Percentiles rank a stretch among this genome's conserved stretches.
Evolutionary conservation across 2,329 filamentous ascomycete species (phyloP).

Genomic region (Fusarium camptoceras): DNA sequence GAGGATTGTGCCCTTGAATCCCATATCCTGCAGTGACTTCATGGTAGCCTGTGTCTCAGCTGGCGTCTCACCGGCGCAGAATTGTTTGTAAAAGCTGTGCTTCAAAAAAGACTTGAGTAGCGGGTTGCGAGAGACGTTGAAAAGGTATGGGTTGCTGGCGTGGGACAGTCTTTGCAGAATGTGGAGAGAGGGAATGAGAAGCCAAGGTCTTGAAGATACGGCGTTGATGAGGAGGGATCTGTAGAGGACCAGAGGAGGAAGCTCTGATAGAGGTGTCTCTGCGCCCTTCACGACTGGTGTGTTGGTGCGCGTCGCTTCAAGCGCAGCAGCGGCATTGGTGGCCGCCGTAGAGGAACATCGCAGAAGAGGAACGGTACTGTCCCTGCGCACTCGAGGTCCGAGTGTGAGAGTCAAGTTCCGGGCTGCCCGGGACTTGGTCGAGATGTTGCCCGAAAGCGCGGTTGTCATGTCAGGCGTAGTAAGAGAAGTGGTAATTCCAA

Average conservation of each 20-base stretch:
- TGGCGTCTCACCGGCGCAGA: constrained; percentile 65
- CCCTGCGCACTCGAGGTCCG: constrained; percentile 3
- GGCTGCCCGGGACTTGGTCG: constrained; percentile 22
- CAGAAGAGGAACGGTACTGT: constrained; percentile 6
- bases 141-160: constrained; percentile 51
- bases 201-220: constrained; percentile 58
- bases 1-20: constrained; percentile 67
- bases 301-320: constrained; percentile 27
- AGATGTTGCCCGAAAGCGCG: constrained; percentile 21
- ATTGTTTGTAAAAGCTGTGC: constrained; percentile 66
- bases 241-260: constrained; percentile 53
- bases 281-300: background rate
- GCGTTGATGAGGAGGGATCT: constrained; percentile 58
- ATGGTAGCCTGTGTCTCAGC: constrained; percentile 59
- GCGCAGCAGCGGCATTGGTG: constrained; percentile 12
- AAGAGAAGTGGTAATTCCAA: background rate
- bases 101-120: constrained; percentile 61
- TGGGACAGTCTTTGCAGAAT: constrained; percentile 52
- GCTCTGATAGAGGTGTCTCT: constrained; percentile 43
- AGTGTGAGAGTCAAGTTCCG: constrained; percentile 24
- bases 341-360: constrained; percentile 11
- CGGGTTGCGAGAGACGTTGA: constrained; percentile 63
- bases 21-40: constrained; percentile 59
- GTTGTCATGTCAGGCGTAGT: constrained; percentile 28
- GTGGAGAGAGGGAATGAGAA: constrained; percentile 54